phyloP scores from a whole-genome alignment of 1,139 yeast species.

The Debaryomyces subglobosus region DNA sequence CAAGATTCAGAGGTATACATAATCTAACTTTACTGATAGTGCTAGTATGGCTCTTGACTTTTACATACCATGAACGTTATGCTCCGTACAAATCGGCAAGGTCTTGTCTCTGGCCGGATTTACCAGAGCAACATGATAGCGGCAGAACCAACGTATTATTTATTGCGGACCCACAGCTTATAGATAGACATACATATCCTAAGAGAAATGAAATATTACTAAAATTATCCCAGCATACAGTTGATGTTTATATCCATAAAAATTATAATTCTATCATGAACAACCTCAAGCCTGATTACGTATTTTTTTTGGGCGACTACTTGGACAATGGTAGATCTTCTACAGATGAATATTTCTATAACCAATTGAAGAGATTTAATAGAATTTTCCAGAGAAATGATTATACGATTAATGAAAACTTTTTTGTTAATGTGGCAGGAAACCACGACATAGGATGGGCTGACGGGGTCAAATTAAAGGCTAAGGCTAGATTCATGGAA shows the following conservation, averaged over 20 bases:
- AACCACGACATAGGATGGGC: slow-evolving; percentile 63
- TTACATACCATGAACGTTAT: slow-evolving; percentile 37
- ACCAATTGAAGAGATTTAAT: slow-evolving; percentile 42
- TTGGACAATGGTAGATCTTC: slow-evolving; percentile 56
- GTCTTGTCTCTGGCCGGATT: slow-evolving; percentile 38
- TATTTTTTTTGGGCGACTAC: slow-evolving; percentile 56
- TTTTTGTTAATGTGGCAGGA: slow-evolving; percentile 49
- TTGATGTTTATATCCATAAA: slow-evolving; percentile 49
- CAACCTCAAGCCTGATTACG: slow-evolving; percentile 44
- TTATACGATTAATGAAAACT: slow-evolving; percentile 28
- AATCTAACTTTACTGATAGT: slow-evolving; percentile 27
- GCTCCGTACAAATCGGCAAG: slow-evolving; percentile 31
- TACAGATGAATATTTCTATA: slow-evolving; percentile 39
- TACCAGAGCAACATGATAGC: slow-evolving; percentile 8
- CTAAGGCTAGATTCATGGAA: slow-evolving; percentile 40
- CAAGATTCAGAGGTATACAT: slow-evolving; percentile 30
- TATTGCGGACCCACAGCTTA: slow-evolving; percentile 52
- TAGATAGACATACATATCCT: slow-evolving; percentile 54
- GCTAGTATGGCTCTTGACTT: slow-evolving; percentile 33
- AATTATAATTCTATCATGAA: slow-evolving; percentile 45
- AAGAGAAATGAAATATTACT: slow-evolving; percentile 41
- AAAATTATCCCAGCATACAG: slow-evolving; percentile 49
- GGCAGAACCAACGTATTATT: slow-evolving; percentile 32
- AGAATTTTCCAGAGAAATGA: slow-evolving; percentile 33
- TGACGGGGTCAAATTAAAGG: slow-evolving; percentile 42